Percentiles rank a stretch among this genome's conserved stretches.
These are phyloP conservation scores for Lactuca saligna DNA, from an alignment of 129 eudicot species.

Conservation along the genomic window DNA sequence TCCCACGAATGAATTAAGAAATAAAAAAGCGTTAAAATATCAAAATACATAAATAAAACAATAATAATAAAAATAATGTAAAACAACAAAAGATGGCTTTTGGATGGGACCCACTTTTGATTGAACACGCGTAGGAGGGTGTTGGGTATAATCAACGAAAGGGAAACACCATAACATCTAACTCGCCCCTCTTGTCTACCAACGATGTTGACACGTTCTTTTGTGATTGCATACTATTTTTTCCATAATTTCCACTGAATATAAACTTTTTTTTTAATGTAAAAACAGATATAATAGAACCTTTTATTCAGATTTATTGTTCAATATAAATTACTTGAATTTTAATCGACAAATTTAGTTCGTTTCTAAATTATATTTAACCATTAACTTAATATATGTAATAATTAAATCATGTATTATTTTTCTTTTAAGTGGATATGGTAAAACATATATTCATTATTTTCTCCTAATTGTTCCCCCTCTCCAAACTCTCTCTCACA, in stretches of 20 bases:
- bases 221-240: not conserved
- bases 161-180: slow-evolving; percentile 17
- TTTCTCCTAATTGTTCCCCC: slow-evolving; percentile 35
- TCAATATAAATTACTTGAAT: not conserved
- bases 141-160: not conserved
- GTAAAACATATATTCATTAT: slow-evolving; percentile 26
- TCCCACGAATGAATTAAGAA: too few species aligned
- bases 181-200: slow-evolving; percentile 4
- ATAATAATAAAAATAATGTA: not conserved
- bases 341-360: too few species aligned
- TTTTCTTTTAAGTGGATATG: not conserved
- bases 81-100: slow-evolving; percentile 10
- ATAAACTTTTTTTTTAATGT: too few species aligned
- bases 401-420: not conserved
- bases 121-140: slow-evolving; percentile 12
- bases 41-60: too few species aligned
- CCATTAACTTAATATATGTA: not conserved
- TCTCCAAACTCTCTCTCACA: slow-evolving; percentile 7
- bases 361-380: too few species aligned
- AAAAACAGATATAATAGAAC: too few species aligned
- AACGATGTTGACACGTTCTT: not conserved
- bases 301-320: too few species aligned
- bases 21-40: too few species aligned
- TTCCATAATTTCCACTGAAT: not conserved
- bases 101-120: not conserved